A percentile compares a stretch with the other conserved stretches of the same genome.
These are phyloP conservation scores for Venturia effusa DNA, from an alignment of 2,329 filamentous ascomycete genomes.

Conservation along the genomic window DNA sequence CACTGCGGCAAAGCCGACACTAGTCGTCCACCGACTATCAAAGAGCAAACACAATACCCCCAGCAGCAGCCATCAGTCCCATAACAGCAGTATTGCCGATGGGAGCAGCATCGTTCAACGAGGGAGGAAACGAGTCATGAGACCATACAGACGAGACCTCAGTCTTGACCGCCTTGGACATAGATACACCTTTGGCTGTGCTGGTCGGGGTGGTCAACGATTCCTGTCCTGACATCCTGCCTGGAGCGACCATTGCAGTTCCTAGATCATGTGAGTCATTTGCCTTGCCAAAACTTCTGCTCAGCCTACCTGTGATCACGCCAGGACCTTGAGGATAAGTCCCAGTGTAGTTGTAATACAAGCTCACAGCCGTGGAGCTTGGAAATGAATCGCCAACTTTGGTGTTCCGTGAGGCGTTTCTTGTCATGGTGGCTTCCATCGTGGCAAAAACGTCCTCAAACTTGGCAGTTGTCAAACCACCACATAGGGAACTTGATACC, in stretches of 20 bases:
- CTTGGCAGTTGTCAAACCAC: no score
- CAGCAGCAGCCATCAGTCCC: not conserved
- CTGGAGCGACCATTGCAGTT: not conserved
- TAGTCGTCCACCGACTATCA: not conserved
- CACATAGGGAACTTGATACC: no score
- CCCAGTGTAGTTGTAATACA: no score
- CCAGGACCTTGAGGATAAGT: no score
- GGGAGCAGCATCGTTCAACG: not conserved
- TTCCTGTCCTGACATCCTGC: not conserved
- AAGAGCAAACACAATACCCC: not conserved
- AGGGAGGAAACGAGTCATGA: no score
- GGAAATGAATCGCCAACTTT: no score
- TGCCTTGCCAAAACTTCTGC: not conserved
- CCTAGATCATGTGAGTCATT: not conserved
- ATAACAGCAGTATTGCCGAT: not conserved
- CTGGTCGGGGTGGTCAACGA: not conserved
- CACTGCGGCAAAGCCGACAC: not conserved
- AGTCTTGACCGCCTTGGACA: no score
- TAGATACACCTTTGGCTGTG: not conserved
- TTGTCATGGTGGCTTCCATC: no score
- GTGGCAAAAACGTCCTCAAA: no score
- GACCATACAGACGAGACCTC: no score
- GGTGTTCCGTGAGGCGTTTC: no score
- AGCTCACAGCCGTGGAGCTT: no score
- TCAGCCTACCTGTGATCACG: constrained; percentile 27